Evolutionary conservation across 2,329 filamentous ascomycete genomes (phyloP), one percentile per base, ranked within the genome.

Genomic region (Leptographium procerum): DNA sequence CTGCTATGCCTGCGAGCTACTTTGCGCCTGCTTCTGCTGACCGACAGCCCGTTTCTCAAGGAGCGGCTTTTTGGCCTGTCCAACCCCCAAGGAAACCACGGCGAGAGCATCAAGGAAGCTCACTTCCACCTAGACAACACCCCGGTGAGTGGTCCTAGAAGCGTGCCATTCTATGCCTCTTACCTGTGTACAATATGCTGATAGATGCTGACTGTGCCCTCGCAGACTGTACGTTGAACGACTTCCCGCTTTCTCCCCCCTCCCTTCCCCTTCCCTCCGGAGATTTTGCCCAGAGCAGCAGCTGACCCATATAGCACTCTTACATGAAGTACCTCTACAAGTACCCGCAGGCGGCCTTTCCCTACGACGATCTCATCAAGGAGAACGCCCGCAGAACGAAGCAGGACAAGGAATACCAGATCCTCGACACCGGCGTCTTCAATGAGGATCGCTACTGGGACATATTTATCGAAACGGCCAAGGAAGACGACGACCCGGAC

Each of bases 261-360:
- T 31, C 54, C n/a, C 22, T 19, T 14, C 13, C 56, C 4, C 40
- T 40, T 2, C n/a, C 53, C n/a, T 24, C 29, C n/a, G 6, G 28
- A 13, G 11, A 22, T 8, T n/a, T 19, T 19, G n/a, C 13, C 19
- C 19, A 43, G n/a, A 33, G 31, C 31, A 33, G 31, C 31, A 33
- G 31, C 40, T 43, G 40, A 24, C 22, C 47, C 47, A 3, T 11
- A 40, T 51, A 91, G 88, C 91, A 96, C 73, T 95, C 92, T 31
- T 97, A 97, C 77, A 97, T 97, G 92, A 97, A 97, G 72, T 95
- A 86, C 69, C 85, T 97, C 65, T 97, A 97, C 82, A 97, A 97
- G 73, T 95, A 96, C 67, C 94, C 94, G 0, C 92, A 97, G 73
- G 82, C 81, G 66, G 84, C 86, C 63, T 97, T 97, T 67, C 94